These are phyloP conservation scores for Hypoxylon subgilvum DNA, from an alignment of 495 filamentous ascomycete species.

Conservation along the genomic window DNA sequence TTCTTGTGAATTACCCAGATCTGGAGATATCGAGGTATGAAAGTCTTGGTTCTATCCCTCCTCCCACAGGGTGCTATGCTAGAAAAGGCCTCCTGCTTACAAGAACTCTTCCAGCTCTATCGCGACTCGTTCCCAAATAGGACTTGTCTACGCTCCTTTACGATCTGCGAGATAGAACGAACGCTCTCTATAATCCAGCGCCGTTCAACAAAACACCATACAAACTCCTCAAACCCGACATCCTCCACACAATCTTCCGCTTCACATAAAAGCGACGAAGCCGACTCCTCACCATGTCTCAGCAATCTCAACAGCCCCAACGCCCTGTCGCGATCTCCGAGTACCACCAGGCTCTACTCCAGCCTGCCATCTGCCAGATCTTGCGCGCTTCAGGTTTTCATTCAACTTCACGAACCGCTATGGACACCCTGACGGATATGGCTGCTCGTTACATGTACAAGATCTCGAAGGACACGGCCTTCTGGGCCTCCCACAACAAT, in stretches of 20 bases:
- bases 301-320: not conserved
- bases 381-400: conserved; percentile 87
- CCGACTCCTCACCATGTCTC: conserved; percentile 6
- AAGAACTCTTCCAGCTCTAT: too few relatives aligned
- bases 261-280: not conserved
- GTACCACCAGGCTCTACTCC: conserved; percentile 68
- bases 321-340: conserved; percentile 11
- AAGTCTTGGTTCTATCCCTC: too few relatives aligned
- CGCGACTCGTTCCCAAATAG: too few relatives aligned
- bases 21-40: too few relatives aligned
- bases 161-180: too few relatives aligned
- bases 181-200: too few relatives aligned
- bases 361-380: conserved; percentile 82
- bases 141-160: too few relatives aligned
- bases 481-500: conserved; percentile 50
- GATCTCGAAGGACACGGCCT: conserved; percentile 67
- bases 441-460: conserved; percentile 73
- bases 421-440: conserved; percentile 79
- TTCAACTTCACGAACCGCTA: conserved; percentile 70
- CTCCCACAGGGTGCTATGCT: too few relatives aligned
- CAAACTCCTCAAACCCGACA: too few relatives aligned
- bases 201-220: too few relatives aligned
- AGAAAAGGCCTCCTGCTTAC: too few relatives aligned
- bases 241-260: not conserved
- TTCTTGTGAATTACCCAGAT: too few relatives aligned